phyloP scores from a whole-genome alignment of 1,284 basidiomycete species.

The Tilletia setariae region DNA sequence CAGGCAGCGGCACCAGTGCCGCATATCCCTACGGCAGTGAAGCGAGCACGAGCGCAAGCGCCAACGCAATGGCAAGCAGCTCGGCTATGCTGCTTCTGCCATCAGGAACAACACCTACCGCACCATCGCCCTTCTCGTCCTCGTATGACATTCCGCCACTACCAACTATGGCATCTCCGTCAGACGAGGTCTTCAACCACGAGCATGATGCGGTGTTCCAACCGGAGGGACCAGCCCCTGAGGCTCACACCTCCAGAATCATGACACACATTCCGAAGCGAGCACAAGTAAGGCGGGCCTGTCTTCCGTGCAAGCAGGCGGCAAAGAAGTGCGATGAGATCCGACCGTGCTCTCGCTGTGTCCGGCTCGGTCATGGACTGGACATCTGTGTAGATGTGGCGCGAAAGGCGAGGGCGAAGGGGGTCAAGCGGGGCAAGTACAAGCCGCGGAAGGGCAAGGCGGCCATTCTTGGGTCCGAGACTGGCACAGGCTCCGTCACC shows the following conservation, averaged over 20 bases:
- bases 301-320: conserved; percentile 80
- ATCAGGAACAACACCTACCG: too few relatives aligned
- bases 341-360: conserved; percentile 76
- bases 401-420: conserved; percentile 78
- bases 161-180: not conserved
- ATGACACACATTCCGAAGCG: conserved; percentile 58
- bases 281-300: conserved; percentile 83
- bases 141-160: not conserved
- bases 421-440: conserved; percentile 82
- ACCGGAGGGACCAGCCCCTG: not conserved
- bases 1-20: not conserved
- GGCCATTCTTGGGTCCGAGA: conserved; percentile 15
- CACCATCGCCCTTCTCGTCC: too few relatives aligned
- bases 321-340: conserved; percentile 88
- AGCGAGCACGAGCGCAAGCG: not conserved
- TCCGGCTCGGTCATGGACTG: conserved; percentile 70
- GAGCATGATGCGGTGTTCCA: not conserved
- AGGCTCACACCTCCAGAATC: not conserved
- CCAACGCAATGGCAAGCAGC: not conserved
- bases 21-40: not conserved
- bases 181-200: not conserved
- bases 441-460: conserved; percentile 62
- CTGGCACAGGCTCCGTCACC: not conserved
- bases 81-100: too few relatives aligned
- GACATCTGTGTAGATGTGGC: conserved; percentile 76